Evolutionary conservation across 1,284 basidiomycete genomes (phyloP).

Genomic region (Fistulina hepatica): DNA sequence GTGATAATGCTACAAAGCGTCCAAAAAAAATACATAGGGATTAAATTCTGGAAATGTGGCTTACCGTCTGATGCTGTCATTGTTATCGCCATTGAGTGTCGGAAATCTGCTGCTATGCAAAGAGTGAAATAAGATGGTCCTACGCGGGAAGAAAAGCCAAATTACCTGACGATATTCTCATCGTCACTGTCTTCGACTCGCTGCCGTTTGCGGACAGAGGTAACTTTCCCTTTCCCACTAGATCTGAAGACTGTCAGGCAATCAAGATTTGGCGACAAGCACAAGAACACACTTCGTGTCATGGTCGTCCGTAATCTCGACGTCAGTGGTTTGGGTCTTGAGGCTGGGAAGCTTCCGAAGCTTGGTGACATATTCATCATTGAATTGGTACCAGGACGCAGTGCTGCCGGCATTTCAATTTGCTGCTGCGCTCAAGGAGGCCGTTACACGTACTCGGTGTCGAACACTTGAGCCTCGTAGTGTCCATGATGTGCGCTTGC

Average conservation of each 20-base stretch:
- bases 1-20: constrained; percentile 26
- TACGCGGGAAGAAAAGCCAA: background rate
- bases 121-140: constrained; percentile 1
- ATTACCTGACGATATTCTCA: constrained; percentile 23
- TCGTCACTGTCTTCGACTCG: constrained; percentile 55
- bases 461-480: constrained; percentile 83
- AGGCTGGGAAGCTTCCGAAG: constrained; percentile 45
- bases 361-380: constrained; percentile 69
- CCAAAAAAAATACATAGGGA: too few species aligned
- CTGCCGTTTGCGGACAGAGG: constrained; percentile 32
- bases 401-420: constrained; percentile 31
- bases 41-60: too few species aligned
- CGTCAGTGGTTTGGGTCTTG: constrained; percentile 16
- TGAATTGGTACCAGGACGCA: constrained; percentile 80
- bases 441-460: constrained; percentile 45
- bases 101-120: constrained; percentile 3
- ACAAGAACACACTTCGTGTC: constrained; percentile 19
- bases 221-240: constrained; percentile 7
- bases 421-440: constrained; percentile 1
- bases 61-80: too few species aligned
- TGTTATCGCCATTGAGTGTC: too few species aligned
- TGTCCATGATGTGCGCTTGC: constrained; percentile 85
- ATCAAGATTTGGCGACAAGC: too few species aligned
- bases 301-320: constrained; percentile 19
- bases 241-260: constrained; percentile 8